A percentile compares a stretch with the other conserved stretches of the same genome.
Evolutionary conservation across 1,284 basidiomycete genomes (phyloP).

Genomic region (Rhodotorula sp.): DNA sequence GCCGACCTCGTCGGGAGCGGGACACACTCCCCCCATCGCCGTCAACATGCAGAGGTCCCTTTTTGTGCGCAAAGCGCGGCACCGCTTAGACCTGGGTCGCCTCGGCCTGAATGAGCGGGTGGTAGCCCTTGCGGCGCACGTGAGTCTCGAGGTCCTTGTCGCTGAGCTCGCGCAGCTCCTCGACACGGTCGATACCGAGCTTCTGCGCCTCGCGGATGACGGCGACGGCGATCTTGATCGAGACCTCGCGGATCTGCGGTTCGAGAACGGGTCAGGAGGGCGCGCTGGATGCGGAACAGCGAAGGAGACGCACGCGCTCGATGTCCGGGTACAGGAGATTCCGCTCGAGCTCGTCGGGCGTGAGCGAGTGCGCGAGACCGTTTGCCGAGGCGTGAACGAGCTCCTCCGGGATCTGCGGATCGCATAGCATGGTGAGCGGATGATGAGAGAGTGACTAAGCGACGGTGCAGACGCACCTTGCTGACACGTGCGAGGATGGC

Average conservation of each 20-base stretch:
- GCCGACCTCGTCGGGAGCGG: no score
- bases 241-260: constrained; percentile 73
- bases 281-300: no score
- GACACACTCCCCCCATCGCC: no score
- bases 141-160: constrained; percentile 58
- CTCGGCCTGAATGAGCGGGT: constrained; percentile 4
- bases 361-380: constrained; percentile 75
- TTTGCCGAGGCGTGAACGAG: constrained; percentile 60
- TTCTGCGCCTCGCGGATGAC: constrained; percentile 76
- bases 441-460: constrained; percentile 16
- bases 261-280: no score
- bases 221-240: constrained; percentile 66
- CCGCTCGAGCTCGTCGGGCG: constrained; percentile 61
- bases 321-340: constrained; percentile 46
- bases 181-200: constrained; percentile 41
- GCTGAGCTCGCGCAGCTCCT: constrained; percentile 58
- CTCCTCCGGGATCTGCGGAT: constrained; percentile 48
- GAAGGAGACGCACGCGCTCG: constrained; percentile 55
- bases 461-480: constrained; percentile 62
- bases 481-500: constrained; percentile 68
- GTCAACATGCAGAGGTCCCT: no score
- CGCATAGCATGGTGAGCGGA: constrained; percentile 26
- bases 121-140: constrained; percentile 45
- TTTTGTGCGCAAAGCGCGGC: no score
- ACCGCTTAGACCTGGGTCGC: neutral